Evolutionary conservation across 768 basidiomycete genomes (phyloP).

Genomic region (Cystobasidium tubakii): DNA sequence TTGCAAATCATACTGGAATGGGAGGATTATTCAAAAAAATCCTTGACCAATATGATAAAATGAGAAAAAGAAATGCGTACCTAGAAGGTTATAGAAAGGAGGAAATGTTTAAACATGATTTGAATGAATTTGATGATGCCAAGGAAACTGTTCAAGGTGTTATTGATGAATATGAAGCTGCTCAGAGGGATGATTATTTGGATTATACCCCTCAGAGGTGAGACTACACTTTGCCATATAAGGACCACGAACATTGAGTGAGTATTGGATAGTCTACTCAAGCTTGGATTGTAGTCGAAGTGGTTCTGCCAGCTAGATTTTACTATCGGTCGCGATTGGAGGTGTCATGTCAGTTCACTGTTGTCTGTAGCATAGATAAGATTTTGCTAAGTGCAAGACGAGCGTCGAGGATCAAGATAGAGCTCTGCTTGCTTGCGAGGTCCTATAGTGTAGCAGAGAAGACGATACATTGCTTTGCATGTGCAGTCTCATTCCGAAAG

Average conservation of each 20-base stretch:
- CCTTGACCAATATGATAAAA: constrained; percentile 85
- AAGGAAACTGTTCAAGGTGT: constrained; percentile 84
- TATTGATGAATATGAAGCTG: constrained; percentile 89
- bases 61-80: constrained; percentile 84
- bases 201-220: constrained; percentile 56
- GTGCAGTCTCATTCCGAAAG: background rate
- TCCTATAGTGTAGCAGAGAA: background rate
- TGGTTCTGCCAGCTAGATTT: too few relatives aligned
- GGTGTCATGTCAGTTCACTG: background rate
- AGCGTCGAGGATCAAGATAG: background rate
- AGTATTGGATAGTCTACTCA: too few relatives aligned
- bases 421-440: background rate
- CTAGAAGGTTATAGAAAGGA: constrained; percentile 97
- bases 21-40: constrained; percentile 96
- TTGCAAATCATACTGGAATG: constrained; percentile 98
- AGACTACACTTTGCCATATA: background rate
- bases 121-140: constrained; percentile 98
- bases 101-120: constrained; percentile 81
- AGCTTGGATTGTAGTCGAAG: too few relatives aligned
- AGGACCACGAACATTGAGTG: background rate
- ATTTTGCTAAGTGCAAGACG: background rate
- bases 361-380: background rate
- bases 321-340: too few relatives aligned
- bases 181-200: constrained; percentile 91
- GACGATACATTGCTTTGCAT: constrained; percentile 4